Evolutionary conservation across 345 rosid species (phyloP), one percentile per base, ranked within the genome.

Genomic region (Aquilaria yunnanensis): DNA sequence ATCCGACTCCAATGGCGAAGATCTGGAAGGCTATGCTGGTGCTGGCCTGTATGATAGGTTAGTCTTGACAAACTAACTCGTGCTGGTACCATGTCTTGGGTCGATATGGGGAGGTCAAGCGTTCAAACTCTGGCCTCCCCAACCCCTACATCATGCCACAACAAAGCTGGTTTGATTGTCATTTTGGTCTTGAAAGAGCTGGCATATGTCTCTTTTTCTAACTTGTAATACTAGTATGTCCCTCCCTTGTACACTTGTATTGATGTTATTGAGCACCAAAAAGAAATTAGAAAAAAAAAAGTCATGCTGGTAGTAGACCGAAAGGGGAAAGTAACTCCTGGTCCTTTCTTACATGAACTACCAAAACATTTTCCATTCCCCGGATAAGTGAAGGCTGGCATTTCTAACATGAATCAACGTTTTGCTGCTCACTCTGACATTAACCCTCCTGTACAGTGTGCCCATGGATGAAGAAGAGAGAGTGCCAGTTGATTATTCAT

Each of bases 11-110:
- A 79, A 73, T 58, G 80, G 78, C 2, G 80, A 79, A 68, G 83
- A 79, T 61, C 77, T 74, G 3, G 72, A 74, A 65, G 79, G 77
- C 2, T 73, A 70, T 74, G 83, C 83, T 0, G 78, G 83, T 2
- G 83, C 83, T 12, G 80, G 80, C 51, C 78, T 79, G 14, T 79
- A 74, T 43, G 80, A 76, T 72, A 71, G 83, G 78, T 76, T 12
- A 45, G 74, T 54, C 70, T 48, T 12, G 14, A 29, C 14, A 32
- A 66, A 12, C 37, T 47, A 12, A 59, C 46, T 41, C 13, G 6
- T 49, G 32, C 3, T 11, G 34, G 9, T 14, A 43, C 57, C 29
- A 33, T 23, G 30, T 41, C 53, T 9, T 52, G 23, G 51, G 30
- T 46, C n/a, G 30, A 45, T 45, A 30, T 29, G 16, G 31, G 49